These are phyloP conservation scores for Murraya koenigii DNA, from an alignment of 345 rosid genomes.

Conservation along the genomic window DNA sequence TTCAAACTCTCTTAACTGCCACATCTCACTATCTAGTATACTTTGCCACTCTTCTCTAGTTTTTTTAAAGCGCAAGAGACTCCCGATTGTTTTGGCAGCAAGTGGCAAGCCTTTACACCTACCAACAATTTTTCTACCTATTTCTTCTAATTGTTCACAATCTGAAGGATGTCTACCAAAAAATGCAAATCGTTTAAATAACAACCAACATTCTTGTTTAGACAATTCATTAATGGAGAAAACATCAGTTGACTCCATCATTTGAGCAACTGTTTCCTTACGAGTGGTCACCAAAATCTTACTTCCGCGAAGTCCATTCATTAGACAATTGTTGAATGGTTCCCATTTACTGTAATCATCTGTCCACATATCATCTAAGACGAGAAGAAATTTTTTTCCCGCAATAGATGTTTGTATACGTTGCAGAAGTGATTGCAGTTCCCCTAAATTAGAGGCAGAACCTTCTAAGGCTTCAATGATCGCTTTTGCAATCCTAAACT, in stretches of 20 bases:
- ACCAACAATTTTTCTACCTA: not conserved
- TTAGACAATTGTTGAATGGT: not conserved
- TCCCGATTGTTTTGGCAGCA: not conserved
- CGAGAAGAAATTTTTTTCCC: not conserved
- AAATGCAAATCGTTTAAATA: not conserved
- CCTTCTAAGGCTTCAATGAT: not conserved
- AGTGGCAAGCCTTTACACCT: conserved; percentile 5
- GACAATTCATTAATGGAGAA: not conserved
- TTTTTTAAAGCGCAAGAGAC: not conserved
- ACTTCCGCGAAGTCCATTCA: not conserved
- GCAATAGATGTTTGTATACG: not conserved
- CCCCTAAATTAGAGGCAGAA: not conserved
- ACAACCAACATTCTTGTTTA: not conserved
- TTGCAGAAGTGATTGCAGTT: not conserved
- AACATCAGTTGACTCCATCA: not conserved
- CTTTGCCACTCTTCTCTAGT: not conserved
- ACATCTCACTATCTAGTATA: not conserved
- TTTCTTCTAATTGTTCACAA: not conserved
- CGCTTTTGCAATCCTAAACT: not conserved
- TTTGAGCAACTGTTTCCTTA: not conserved
- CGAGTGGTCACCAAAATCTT: conserved; percentile 5
- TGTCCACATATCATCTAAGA: not conserved
- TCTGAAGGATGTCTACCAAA: not conserved
- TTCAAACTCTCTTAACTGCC: not conserved
- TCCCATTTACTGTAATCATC: not conserved